These are phyloP conservation scores for Panicum miliaceum DNA, from an alignment of 176 grass and related monocot genomes.

Conservation along the genomic window DNA sequence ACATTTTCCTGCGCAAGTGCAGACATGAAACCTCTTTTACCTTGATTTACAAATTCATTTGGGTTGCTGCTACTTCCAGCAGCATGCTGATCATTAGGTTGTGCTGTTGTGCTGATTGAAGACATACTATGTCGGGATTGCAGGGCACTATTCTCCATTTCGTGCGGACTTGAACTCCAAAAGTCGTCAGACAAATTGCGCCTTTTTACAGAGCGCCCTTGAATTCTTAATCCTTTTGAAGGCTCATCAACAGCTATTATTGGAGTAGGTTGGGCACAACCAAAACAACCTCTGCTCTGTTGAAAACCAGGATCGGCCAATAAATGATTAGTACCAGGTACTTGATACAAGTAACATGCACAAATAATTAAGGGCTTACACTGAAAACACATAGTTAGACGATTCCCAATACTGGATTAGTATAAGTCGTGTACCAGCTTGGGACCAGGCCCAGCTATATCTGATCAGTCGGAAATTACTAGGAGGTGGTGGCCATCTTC, in stretches of 20 bases:
- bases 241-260: constrained; percentile 93
- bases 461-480: not conserved
- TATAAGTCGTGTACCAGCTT: constrained; percentile 4
- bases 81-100: constrained; percentile 58
- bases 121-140: constrained; percentile 93
- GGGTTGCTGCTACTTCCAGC: constrained; percentile 78
- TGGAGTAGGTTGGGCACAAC: constrained; percentile 76
- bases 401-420: not conserved
- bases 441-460: not conserved
- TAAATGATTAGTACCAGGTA: constrained; percentile 57
- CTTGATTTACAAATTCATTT: constrained; percentile 89
- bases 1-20: not conserved
- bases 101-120: constrained; percentile 76
- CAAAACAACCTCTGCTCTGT: constrained; percentile 99
- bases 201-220: constrained; percentile 69
- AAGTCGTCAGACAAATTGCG: constrained; percentile 77
- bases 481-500: not conserved
- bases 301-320: constrained; percentile 71
- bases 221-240: constrained; percentile 90
- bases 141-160: constrained; percentile 79
- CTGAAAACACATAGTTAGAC: not conserved
- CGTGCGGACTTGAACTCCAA: constrained; percentile 84
- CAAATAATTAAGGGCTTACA: not conserved
- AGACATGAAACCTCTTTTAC: constrained; percentile 33
- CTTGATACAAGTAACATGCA: not conserved